A percentile compares a stretch with the other conserved stretches of the same genome.
Conservation (phyloP, 306 rosid genomes). For the Heteromeles arbutifolia region DNA sequence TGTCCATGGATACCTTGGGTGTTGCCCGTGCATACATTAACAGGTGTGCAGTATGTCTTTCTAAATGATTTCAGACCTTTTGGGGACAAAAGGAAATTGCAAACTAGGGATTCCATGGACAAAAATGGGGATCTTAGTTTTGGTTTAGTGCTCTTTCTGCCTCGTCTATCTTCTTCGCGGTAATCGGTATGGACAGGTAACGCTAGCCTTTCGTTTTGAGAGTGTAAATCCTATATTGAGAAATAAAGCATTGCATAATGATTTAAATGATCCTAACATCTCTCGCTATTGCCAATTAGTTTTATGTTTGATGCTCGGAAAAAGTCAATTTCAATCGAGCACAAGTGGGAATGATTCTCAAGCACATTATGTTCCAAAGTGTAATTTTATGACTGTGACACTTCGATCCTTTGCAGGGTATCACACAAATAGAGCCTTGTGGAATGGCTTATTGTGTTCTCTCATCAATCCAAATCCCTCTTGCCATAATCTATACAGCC, state of each 20-base stretch:
- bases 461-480: conserved; percentile 70
- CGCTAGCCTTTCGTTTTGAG: no score
- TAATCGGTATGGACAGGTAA: conserved; percentile 60
- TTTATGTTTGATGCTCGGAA: no score
- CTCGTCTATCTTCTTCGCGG: conserved; percentile 70
- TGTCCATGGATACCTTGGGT: no score
- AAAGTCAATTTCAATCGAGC: background rate
- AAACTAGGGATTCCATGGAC: conserved; percentile 49
- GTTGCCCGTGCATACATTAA: no score
- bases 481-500: conserved; percentile 59
- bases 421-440: conserved; percentile 61
- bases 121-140: conserved; percentile 53
- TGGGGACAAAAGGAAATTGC: conserved; percentile 17
- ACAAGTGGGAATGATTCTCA: background rate
- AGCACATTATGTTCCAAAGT: background rate
- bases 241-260: no score
- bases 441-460: conserved; percentile 70
- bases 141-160: conserved; percentile 74
- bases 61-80: conserved; percentile 49
- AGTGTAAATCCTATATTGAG: no score
- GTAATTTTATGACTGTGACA: background rate
- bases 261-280: no score
- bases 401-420: conserved; percentile 42
- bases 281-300: no score
- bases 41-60: no score